phyloP scores from a whole-genome alignment of 1,139 yeast genomes.

The Yamadazyma spencermartinsiae region DNA sequence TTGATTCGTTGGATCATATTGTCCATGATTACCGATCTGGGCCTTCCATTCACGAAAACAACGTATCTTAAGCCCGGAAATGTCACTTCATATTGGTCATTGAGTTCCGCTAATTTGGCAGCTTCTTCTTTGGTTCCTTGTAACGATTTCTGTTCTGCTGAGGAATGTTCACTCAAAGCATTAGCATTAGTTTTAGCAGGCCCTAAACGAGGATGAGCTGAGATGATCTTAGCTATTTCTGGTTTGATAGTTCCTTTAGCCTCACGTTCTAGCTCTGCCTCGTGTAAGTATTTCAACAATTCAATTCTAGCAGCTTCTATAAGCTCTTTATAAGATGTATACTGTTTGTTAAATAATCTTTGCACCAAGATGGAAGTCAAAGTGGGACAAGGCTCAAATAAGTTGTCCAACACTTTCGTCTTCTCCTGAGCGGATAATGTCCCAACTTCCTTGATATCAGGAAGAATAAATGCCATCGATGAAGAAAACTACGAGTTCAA shows the following conservation, averaged over 20 bases:
- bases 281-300: constrained; percentile 34
- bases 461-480: constrained; percentile 16
- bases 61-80: constrained; percentile 88
- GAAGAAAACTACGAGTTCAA: neutral
- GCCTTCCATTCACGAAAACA: constrained; percentile 86
- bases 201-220: constrained; percentile 91
- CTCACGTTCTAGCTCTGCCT: constrained; percentile 21
- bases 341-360: constrained; percentile 22
- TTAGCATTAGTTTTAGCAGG: constrained; percentile 44
- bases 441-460: constrained; percentile 22
- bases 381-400: constrained; percentile 69
- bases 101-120: constrained; percentile 48
- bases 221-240: constrained; percentile 52
- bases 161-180: constrained; percentile 61
- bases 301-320: constrained; percentile 49
- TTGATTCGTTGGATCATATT: constrained; percentile 64
- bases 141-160: constrained; percentile 68
- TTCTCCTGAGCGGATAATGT: constrained; percentile 21
- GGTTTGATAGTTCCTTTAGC: constrained; percentile 23
- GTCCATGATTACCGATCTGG: constrained; percentile 62
- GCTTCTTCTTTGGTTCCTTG: constrained; percentile 50
- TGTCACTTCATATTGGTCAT: constrained; percentile 59
- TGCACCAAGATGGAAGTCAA: constrained; percentile 46
- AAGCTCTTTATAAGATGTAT: constrained; percentile 42
- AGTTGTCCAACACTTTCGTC: constrained; percentile 45